Percentiles rank a stretch among this genome's conserved stretches.
These are phyloP conservation scores for Apiospora sp. DNA, from an alignment of 2,329 filamentous ascomycete genomes.

Conservation along the genomic window DNA sequence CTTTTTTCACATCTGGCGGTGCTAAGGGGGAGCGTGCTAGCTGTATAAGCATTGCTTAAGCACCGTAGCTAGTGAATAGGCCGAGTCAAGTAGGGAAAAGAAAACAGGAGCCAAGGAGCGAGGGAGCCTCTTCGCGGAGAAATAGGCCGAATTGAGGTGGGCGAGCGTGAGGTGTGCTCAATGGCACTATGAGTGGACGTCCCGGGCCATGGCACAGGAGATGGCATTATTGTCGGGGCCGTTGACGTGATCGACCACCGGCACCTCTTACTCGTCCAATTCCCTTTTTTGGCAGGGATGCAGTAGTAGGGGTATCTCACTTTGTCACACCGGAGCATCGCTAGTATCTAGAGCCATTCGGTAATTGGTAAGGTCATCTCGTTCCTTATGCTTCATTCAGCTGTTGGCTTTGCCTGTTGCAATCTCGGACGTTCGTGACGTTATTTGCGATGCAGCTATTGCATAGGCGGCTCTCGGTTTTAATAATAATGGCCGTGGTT, in stretches of 20 bases:
- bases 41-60: conserved; percentile 18
- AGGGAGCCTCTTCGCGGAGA: not conserved
- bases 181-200: conserved; percentile 4
- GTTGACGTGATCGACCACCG: conserved; percentile 20
- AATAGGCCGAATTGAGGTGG: conserved; percentile 15
- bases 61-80: not conserved
- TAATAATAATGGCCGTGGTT: not conserved
- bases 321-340: not conserved
- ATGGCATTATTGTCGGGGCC: conserved; percentile 21
- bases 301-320: not conserved
- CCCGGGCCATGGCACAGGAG: conserved; percentile 1
- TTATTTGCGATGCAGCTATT: not conserved
- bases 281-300: not conserved
- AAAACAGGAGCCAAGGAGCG: not conserved
- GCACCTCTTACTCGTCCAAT: conserved; percentile 10
- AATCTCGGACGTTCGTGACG: not conserved
- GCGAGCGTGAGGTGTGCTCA: conserved; percentile 17
- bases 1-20: not conserved
- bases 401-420: not conserved
- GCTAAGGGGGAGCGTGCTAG: not conserved
- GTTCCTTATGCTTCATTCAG: not conserved
- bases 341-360: not conserved
- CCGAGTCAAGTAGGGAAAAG: not conserved
- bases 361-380: not conserved
- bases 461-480: conserved; percentile 7